Conservation (phyloP, 2,329 filamentous ascomycete species). For the Monosporascus ibericus region DNA sequence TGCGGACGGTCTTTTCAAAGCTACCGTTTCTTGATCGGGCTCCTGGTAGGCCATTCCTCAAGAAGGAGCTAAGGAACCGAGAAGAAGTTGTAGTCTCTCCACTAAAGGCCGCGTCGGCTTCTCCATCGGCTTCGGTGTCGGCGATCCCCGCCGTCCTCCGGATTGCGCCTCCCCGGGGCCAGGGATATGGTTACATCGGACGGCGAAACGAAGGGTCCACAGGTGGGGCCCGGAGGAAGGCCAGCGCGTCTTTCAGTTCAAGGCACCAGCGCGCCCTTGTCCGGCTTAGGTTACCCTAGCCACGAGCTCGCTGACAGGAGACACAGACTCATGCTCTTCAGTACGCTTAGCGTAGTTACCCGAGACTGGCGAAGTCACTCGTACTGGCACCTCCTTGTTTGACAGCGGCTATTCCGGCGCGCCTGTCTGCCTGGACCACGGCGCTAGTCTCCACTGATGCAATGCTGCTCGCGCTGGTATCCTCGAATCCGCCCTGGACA, state of each 20-base stretch:
- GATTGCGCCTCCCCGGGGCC: conserved; percentile 54
- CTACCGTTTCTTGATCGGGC: background rate
- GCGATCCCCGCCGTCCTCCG: conserved; percentile 48
- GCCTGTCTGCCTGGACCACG: conserved; percentile 53
- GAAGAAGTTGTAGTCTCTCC: background rate
- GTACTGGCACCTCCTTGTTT: conserved; percentile 36
- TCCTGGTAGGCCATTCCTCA: background rate
- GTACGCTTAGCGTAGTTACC: conserved; percentile 33
- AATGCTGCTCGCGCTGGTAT: conserved; percentile 59
- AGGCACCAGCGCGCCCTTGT: conserved; percentile 74
- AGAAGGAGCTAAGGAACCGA: background rate
- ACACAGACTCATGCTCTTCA: conserved; percentile 74
- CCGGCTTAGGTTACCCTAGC: conserved; percentile 62
- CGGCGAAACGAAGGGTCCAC: conserved; percentile 64
- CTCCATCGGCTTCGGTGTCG: background rate
- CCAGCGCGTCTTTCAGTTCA: conserved; percentile 67
- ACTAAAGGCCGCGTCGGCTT: background rate
- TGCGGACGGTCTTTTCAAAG: too few relatives aligned
- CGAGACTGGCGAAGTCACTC: too few relatives aligned
- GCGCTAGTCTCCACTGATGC: conserved; percentile 56
- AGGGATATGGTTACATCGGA: conserved; percentile 66
- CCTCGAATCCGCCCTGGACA: conserved; percentile 53
- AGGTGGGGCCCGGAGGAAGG: conserved; percentile 74
- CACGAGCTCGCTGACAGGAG: conserved; percentile 58
- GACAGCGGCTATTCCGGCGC: conserved; percentile 73